A percentile compares a stretch with the other conserved stretches of the same genome.
Conservation (phyloP, 1,284 basidiomycete genomes). For the Cutaneotrichosporon sp. region DNA sequence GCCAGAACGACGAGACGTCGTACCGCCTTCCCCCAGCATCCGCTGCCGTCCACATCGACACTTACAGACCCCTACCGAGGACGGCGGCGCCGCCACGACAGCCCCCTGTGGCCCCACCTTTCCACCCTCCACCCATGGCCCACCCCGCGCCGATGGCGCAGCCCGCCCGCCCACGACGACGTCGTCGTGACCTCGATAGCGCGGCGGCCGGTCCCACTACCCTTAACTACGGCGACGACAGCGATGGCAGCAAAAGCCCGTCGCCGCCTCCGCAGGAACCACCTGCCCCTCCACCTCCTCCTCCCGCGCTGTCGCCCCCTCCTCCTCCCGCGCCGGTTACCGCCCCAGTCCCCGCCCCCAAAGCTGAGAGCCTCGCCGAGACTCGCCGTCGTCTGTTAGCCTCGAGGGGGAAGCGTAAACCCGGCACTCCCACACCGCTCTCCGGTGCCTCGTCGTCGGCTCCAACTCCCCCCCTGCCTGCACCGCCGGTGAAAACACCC, state of each 20-base stretch:
- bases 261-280: not conserved
- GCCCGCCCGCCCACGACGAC: not conserved
- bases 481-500: conserved; percentile 28
- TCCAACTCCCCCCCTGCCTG: not conserved
- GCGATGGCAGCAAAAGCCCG: not conserved
- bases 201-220: not conserved
- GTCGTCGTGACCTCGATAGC: conserved; percentile 11
- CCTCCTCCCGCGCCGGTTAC: not conserved
- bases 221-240: conserved; percentile 25
- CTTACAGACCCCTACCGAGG: not conserved
- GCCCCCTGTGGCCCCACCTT: not conserved
- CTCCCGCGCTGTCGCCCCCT: not conserved
- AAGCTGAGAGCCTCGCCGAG: conserved; percentile 25
- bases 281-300: not conserved
- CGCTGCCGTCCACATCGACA: conserved; percentile 3
- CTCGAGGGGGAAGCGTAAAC: conserved; percentile 25
- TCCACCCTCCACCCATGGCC: not conserved
- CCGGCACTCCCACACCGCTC: not conserved
- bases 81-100: not conserved
- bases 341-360: conserved; percentile 3
- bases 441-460: not conserved
- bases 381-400: conserved; percentile 30
- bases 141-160: not conserved
- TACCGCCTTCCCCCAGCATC: not conserved
- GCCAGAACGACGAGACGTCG: not conserved